These are phyloP conservation scores for Naganishia kalamii DNA, from an alignment of 768 basidiomycete species.

Conservation along the genomic window DNA sequence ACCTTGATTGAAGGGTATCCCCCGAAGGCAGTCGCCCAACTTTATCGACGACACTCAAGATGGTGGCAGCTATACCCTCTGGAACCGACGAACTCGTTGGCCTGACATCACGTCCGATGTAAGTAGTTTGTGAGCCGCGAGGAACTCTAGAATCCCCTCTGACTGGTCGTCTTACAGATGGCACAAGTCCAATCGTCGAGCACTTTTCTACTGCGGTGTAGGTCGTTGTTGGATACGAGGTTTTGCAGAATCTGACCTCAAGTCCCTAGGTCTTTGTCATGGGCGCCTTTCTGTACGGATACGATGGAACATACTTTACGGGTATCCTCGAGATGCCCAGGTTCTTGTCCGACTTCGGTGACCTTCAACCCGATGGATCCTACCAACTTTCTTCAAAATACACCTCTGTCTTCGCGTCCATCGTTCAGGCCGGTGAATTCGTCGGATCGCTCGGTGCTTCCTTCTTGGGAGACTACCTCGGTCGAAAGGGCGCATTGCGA, in stretches of 20 bases:
- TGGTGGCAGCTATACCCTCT: slow-evolving; percentile 20
- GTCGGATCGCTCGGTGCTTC: slow-evolving; percentile 43
- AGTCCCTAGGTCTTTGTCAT: slow-evolving; percentile 18
- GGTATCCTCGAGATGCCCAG: slow-evolving; percentile 33
- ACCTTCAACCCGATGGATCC: slow-evolving; percentile 17
- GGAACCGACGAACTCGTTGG: slow-evolving; percentile 13
- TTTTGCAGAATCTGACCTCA: not conserved
- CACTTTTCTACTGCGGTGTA: slow-evolving; percentile 21
- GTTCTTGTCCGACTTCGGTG: slow-evolving; percentile 34
- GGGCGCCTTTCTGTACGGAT: slow-evolving; percentile 29
- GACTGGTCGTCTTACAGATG: slow-evolving; percentile 11
- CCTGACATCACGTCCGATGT: slow-evolving; percentile 12
- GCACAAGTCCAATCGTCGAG: slow-evolving; percentile 21
- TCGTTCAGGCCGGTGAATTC: slow-evolving; percentile 46
- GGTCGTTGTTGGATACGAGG: not conserved
- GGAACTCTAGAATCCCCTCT: not conserved
- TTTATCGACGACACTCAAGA: not conserved
- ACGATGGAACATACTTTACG: slow-evolving; percentile 43
- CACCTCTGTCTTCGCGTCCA: slow-evolving; percentile 38
- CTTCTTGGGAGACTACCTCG: slow-evolving; percentile 40
- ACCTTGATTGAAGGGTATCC: not conserved
- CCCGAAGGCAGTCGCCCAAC: not conserved
- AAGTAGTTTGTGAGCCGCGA: not conserved
- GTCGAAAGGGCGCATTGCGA: slow-evolving; percentile 41
- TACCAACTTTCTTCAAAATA: slow-evolving; percentile 29